Conservation (phyloP, 805 yeast genomes). For the Ascoidea asiatica region DNA sequence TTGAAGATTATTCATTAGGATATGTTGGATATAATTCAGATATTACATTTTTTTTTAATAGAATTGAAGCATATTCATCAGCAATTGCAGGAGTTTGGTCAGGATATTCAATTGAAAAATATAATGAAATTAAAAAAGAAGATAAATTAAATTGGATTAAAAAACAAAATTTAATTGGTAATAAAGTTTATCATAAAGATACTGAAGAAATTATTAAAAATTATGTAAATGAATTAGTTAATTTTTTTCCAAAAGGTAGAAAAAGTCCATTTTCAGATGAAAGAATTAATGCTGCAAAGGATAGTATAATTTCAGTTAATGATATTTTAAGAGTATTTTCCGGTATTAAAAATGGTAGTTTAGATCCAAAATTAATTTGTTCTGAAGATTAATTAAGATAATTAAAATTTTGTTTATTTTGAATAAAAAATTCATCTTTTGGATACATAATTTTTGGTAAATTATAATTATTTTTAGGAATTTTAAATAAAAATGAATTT, state of each 20-base stretch:
- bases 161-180: conserved; percentile 2
- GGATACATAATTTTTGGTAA: no score
- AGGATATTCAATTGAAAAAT: conserved; percentile 24
- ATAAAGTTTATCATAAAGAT: conserved; percentile 7
- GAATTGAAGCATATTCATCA: conserved; percentile 38
- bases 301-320: background rate
- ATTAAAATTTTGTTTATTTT: no score
- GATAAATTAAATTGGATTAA: conserved; percentile 14
- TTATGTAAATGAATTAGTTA: conserved; percentile 17
- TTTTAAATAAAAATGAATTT: no score
- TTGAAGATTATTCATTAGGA: conserved; percentile 31
- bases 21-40: conserved; percentile 25
- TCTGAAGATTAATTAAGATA: no score
- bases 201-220: conserved; percentile 13
- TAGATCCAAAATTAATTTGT: no score
- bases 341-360: background rate
- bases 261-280: conserved; percentile 17
- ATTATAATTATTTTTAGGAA: no score
- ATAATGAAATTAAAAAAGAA: conserved; percentile 24
- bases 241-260: conserved; percentile 18
- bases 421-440: no score
- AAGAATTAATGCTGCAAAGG: background rate
- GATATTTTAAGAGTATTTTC: no score
- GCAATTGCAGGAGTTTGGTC: conserved; percentile 46
- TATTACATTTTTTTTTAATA: conserved; percentile 31